A percentile compares a stretch with the other conserved stretches of the same genome.
These are phyloP conservation scores for Cryptococcus sp. DNA, from an alignment of 1,284 basidiomycete genomes.

Conservation along the genomic window DNA sequence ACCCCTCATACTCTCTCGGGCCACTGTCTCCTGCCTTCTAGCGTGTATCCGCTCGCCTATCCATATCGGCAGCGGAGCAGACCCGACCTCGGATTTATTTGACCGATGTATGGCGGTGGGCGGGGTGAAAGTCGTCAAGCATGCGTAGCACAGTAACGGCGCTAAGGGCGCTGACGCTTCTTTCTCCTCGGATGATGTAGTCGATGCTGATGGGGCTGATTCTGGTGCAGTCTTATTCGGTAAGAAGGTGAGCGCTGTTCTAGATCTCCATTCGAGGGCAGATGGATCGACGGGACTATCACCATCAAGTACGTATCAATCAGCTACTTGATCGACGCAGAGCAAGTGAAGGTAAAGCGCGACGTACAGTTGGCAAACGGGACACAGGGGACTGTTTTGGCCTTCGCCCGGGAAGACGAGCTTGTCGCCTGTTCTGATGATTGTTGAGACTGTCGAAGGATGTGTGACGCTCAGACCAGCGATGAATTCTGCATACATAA, in stretches of 20 bases:
- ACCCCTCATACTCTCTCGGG: constrained; percentile 35
- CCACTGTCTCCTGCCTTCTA: constrained; percentile 11
- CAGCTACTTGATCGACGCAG: too few species aligned
- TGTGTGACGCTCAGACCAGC: constrained; percentile 76
- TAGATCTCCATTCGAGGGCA: constrained; percentile 71
- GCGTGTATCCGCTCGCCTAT: constrained; percentile 22
- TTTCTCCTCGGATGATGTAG: neutral
- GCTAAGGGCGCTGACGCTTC: constrained; percentile 48
- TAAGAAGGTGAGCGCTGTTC: constrained; percentile 69
- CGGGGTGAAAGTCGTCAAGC: constrained; percentile 66
- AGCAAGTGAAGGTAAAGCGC: neutral
- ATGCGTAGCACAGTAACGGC: constrained; percentile 68
- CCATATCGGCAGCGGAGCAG: constrained; percentile 42
- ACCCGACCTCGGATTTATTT: constrained; percentile 4
- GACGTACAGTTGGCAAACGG: constrained; percentile 71
- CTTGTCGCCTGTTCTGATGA: constrained; percentile 79
- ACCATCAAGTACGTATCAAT: neutral
- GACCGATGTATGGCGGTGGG: constrained; percentile 19
- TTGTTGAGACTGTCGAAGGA: constrained; percentile 85
- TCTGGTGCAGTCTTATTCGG: constrained; percentile 30
- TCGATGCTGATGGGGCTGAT: neutral
- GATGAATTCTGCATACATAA: constrained; percentile 67
- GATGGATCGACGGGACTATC: constrained; percentile 67
- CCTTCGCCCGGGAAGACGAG: constrained; percentile 68
- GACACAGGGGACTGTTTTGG: constrained; percentile 56